phyloP scores from a whole-genome alignment of 129 eudicot species.

The Flaveria brownii region DNA sequence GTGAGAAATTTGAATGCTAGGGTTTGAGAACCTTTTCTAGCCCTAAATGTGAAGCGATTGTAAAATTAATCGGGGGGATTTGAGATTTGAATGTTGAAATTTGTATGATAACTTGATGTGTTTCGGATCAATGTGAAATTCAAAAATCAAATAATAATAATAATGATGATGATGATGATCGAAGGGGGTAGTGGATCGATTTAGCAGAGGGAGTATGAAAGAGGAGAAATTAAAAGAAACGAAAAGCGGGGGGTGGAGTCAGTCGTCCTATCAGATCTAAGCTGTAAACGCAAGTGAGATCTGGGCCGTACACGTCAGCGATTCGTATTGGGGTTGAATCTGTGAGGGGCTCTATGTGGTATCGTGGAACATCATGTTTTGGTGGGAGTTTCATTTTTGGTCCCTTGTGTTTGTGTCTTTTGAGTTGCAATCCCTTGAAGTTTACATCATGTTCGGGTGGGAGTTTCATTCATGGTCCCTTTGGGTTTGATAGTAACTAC shows the following conservation, averaged over 20 bases:
- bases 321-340: slow-evolving; percentile 32
- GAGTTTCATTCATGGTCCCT: neutral
- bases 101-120: neutral
- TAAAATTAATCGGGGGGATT: neutral
- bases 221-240: slow-evolving; percentile 21
- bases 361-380: slow-evolving; percentile 16
- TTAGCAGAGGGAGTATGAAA: slow-evolving; percentile 18
- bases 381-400: neutral
- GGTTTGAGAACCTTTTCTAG: slow-evolving; percentile 29
- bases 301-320: slow-evolving; percentile 63
- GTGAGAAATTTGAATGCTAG: slow-evolving; percentile 29
- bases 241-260: slow-evolving; percentile 26
- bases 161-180: neutral
- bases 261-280: slow-evolving; percentile 26
- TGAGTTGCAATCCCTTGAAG: neutral
- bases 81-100: slow-evolving; percentile 17
- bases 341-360: slow-evolving; percentile 11
- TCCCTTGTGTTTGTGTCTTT: slow-evolving; percentile 16
- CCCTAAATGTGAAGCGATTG: slow-evolving; percentile 37
- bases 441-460: neutral
- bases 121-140: neutral
- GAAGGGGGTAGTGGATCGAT: slow-evolving; percentile 18
- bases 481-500: neutral
- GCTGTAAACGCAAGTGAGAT: slow-evolving; percentile 28
- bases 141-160: neutral